phyloP scores from a whole-genome alignment of 129 eudicot species.

The Ambrosia trifida region DNA sequence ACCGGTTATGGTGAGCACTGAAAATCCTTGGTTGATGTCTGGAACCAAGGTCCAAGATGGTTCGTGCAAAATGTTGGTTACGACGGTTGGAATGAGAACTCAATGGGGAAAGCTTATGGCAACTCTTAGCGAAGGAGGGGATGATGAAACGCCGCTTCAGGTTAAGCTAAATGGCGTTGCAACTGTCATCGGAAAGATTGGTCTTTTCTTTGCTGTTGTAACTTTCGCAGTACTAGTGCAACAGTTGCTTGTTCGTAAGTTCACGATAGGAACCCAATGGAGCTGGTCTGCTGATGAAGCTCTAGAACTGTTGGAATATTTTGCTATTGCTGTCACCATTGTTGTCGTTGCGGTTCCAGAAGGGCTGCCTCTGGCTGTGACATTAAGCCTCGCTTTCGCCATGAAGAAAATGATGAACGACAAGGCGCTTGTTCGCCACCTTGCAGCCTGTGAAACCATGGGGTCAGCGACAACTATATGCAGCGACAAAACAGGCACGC shows the following conservation, averaged over 20 bases:
- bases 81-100: constrained; percentile 96
- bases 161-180: constrained; percentile 96
- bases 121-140: constrained; percentile 94
- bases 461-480: constrained; percentile 95
- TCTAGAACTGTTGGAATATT: constrained; percentile 69
- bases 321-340: constrained; percentile 91
- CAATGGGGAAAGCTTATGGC: constrained; percentile 99
- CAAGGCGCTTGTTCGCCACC: constrained; percentile 87
- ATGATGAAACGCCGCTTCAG: constrained; percentile 92
- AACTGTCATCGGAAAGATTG: constrained; percentile 86
- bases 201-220: constrained; percentile 85
- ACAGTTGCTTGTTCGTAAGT: constrained; percentile 56
- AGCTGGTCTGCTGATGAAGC: constrained; percentile 83
- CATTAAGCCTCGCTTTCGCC: constrained; percentile 87
- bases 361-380: constrained; percentile 94
- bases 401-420: constrained; percentile 99
- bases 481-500: constrained; percentile 96
- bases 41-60: constrained; percentile 99
- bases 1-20: constrained; percentile 73
- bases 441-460: constrained; percentile 99
- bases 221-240: constrained; percentile 87
- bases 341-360: constrained; percentile 99
- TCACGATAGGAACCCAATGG: constrained; percentile 46
- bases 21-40: constrained; percentile 79
- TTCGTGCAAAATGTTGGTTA: constrained; percentile 89